Evolutionary conservation across 345 rosid genomes (phyloP), one percentile per base, ranked within the genome.

Genomic region (Draba incana): DNA sequence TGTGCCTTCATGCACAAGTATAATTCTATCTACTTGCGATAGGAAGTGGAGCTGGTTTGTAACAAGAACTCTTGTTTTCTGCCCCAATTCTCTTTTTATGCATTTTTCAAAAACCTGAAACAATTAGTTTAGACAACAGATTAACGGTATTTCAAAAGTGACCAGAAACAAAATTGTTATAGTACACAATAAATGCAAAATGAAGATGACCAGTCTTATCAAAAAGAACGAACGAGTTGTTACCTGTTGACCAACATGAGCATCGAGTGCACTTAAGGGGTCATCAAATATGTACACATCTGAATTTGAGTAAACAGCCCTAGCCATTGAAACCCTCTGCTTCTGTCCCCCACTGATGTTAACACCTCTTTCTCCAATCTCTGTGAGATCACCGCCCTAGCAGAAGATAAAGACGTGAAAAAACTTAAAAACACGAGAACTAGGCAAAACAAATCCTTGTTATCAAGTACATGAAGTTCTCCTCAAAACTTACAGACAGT

Each of bases 31-130:
- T 55, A 94, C 99, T 81, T 91, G 92, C 16, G 99, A 91, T 42
- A 94, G 89, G 71, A 94, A 94, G 83, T 94, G 99, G 61, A 94
- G 87, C 81, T 94, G 99, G 84, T 94, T 94, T 42, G 99, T 94
- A 74, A 94, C 99, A 68, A 94, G 99, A 77, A 94, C 96, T 75
- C 99, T 85, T 10, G 99, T 94, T 80, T 85, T 94, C 72, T 78
- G 77, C 57, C 86, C 77, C 67, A 94, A 67, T 76, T 88, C 99
- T 77, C 88, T 86, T 81, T 84, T 88, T 73, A 94, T 78, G 76
- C 99, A 94, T 83, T 80, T 89, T 66, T 94, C 99, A 74, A 94
- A 94, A 72, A 94, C 99, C 99, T 94, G 84, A 79, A 74, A 27
- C 75, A 46, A 30, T 39, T 13, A 20, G 0, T 28, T 42, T 54